phyloP scores from a whole-genome alignment of 148 eudicot species.

The Diospyros kaki region DNA sequence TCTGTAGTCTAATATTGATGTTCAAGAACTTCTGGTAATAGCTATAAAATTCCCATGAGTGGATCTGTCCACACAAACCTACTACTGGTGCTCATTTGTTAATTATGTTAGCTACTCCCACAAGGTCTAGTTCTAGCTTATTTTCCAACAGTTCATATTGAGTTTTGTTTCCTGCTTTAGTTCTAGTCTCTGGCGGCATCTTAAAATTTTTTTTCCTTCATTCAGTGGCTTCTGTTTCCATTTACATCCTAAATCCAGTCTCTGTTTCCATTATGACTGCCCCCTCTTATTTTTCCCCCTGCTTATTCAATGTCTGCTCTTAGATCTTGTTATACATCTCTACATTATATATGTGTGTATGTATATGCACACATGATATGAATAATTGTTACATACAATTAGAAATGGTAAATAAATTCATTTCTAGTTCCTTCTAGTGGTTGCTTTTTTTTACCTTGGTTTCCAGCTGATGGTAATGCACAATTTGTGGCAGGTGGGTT shows the following conservation, averaged over 20 bases:
- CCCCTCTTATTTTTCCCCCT: not conserved
- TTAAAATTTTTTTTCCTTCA: not conserved
- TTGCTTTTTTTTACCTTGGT: slow-evolving; percentile 11
- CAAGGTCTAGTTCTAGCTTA: not conserved
- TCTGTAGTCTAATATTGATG: not conserved
- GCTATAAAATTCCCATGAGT: not conserved
- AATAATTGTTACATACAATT: not conserved
- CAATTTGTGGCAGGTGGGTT: slow-evolving; percentile 71
- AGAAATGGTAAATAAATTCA: not conserved
- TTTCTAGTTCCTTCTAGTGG: not conserved
- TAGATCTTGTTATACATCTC: no score
- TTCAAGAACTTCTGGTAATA: not conserved
- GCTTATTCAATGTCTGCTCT: not conserved
- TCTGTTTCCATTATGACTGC: not conserved
- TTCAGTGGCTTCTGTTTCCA: not conserved
- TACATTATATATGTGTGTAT: not conserved
- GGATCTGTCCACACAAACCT: not conserved
- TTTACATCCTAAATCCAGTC: slow-evolving; percentile 2
- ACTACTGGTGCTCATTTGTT: not conserved
- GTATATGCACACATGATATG: not conserved
- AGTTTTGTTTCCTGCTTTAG: not conserved
- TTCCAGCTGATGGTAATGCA: slow-evolving; percentile 15
- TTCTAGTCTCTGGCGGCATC: not conserved
- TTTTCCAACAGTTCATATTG: not conserved
- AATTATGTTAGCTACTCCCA: not conserved